These are phyloP conservation scores for Royoungia palumana DNA, from an alignment of 768 basidiomycete genomes.

Conservation along the genomic window DNA sequence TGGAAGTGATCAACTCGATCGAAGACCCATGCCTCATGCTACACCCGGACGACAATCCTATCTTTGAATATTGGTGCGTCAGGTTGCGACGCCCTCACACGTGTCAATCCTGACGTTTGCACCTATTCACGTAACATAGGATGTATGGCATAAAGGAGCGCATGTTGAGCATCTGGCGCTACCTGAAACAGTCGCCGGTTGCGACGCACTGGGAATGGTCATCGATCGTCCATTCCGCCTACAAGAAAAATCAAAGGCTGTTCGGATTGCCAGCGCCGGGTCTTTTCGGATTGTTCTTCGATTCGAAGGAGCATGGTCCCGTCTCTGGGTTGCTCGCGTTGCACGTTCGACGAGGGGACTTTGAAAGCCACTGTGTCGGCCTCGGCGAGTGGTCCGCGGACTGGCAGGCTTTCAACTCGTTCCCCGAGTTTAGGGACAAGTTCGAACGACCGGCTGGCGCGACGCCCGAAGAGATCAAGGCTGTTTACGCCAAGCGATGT, in stretches of 20 bases:
- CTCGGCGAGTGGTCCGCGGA: conserved; percentile 34
- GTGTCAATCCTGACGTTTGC: background rate
- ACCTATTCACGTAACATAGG: conserved; percentile 24
- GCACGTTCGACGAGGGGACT: conserved; percentile 54
- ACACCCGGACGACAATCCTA: conserved; percentile 16
- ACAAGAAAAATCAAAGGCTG: conserved; percentile 29
- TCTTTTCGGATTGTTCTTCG: background rate
- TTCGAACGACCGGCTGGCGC: conserved; percentile 30
- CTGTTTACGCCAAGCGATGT: conserved; percentile 37
- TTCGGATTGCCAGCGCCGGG: conserved; percentile 9
- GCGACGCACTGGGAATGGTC: conserved; percentile 39
- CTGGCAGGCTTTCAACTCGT: conserved; percentile 45
- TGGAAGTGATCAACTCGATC: conserved; percentile 31
- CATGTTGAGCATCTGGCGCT: conserved; percentile 35
- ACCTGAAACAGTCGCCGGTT: conserved; percentile 33
- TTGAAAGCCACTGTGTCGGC: conserved; percentile 40
- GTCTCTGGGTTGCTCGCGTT: conserved; percentile 45
- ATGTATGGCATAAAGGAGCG: conserved; percentile 32
- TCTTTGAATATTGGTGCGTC: conserved; percentile 39
- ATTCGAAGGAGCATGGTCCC: conserved; percentile 1
- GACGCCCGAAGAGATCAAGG: conserved; percentile 16
- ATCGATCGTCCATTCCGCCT: conserved; percentile 30
- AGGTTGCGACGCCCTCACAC: background rate
- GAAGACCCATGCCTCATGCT: conserved; percentile 42
- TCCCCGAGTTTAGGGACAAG: conserved; percentile 40